Conservation (phyloP, 192 early-diverging fungal species). For the Geranomyces michiganensis region DNA sequence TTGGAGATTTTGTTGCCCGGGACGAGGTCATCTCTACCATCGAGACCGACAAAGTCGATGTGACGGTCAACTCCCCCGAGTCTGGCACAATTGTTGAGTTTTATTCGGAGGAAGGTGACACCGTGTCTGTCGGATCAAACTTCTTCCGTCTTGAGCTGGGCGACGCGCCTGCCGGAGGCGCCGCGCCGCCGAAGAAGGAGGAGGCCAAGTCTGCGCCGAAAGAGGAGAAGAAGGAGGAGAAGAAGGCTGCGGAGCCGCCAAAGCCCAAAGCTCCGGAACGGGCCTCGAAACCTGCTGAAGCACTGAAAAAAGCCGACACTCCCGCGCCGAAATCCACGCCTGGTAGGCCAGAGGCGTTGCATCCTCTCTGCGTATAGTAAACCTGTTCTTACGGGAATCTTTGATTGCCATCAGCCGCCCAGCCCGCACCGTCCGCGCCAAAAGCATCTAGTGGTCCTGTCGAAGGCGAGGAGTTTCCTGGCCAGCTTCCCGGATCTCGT, state of each 20-base stretch:
- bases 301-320: conserved; percentile 39
- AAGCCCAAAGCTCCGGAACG: not conserved
- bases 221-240: conserved; percentile 32
- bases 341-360: too few relatives aligned
- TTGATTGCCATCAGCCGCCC: not conserved
- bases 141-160: conserved; percentile 89
- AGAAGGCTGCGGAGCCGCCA: conserved; percentile 13
- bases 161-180: conserved; percentile 58
- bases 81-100: conserved; percentile 84
- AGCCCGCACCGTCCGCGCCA: conserved; percentile 7
- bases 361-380: too few relatives aligned
- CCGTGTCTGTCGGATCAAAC: conserved; percentile 86
- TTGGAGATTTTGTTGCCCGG: conserved; percentile 91
- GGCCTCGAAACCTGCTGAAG: conserved; percentile 26
- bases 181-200: conserved; percentile 23
- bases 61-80: conserved; percentile 95
- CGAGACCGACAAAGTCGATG: conserved; percentile 99
- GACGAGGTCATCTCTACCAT: conserved; percentile 97
- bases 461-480: conserved; percentile 35
- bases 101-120: conserved; percentile 85
- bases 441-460: not conserved
- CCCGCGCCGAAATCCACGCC: conserved; percentile 39
- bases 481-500: conserved; percentile 35
- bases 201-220: conserved; percentile 23
- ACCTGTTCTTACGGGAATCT: not conserved